A percentile compares a stretch with the other conserved stretches of the same genome.
Evolutionary conservation across 169 alveolate genomes (phyloP).

Genomic region (Plasmodium billcollinsi): DNA sequence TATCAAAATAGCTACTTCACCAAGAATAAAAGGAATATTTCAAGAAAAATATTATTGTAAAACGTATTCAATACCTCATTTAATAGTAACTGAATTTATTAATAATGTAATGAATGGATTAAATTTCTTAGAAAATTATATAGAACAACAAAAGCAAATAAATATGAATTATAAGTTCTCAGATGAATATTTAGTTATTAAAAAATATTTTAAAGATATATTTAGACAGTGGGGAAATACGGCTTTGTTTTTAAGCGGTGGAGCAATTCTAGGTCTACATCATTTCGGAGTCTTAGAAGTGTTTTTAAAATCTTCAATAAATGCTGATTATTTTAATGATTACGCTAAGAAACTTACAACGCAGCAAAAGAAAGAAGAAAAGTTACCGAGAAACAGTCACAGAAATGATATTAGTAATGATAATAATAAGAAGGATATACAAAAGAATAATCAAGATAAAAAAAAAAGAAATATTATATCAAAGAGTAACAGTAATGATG

Average conservation of each 20-base stretch:
- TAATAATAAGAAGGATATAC: background rate
- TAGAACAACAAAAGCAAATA: conserved; percentile 39
- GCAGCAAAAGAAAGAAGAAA: too few species aligned
- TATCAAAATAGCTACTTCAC: conserved; percentile 72
- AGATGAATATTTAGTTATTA: conserved; percentile 57
- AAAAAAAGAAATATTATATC: too few species aligned
- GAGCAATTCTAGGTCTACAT: conserved; percentile 82
- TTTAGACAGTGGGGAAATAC: conserved; percentile 81
- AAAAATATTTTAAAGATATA: conserved; percentile 52
- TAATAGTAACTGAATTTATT: conserved; percentile 50
- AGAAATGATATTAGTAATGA: background rate
- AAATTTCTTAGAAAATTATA: conserved; percentile 55
- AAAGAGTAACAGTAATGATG: too few species aligned
- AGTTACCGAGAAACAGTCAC: background rate
- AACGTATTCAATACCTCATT: conserved; percentile 71
- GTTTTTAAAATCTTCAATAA: conserved; percentile 59
- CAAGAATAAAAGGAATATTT: conserved; percentile 46
- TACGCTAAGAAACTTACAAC: background rate
- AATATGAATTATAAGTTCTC: conserved; percentile 31
- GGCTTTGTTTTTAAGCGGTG: conserved; percentile 84
- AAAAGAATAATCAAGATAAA: background rate
- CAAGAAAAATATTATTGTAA: conserved; percentile 75
- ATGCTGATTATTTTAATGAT: conserved; percentile 34
- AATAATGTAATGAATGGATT: conserved; percentile 43
- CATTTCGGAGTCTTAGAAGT: conserved; percentile 82